phyloP scores from a whole-genome alignment of 805 yeast species.

The Sugiyamaella mastotermitis region DNA sequence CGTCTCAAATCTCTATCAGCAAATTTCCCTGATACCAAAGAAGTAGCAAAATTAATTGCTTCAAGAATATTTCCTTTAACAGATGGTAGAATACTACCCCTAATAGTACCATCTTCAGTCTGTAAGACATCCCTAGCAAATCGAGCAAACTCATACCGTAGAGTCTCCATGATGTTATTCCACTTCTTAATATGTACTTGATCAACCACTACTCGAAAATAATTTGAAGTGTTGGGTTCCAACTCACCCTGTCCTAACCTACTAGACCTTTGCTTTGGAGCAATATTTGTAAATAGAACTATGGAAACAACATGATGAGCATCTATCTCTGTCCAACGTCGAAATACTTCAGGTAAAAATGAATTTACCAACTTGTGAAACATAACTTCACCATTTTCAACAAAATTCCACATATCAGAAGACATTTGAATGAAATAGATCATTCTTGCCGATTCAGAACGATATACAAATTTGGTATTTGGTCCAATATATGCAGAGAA shows the following conservation, averaged over 20 bases:
- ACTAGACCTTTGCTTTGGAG: constrained; percentile 29
- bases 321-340: constrained; percentile 77
- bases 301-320: constrained; percentile 90
- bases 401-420: constrained; percentile 97
- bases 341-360: constrained; percentile 83
- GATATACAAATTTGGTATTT: constrained; percentile 71
- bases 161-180: constrained; percentile 85
- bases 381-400: constrained; percentile 90
- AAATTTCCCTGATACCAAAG: constrained; percentile 70
- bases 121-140: constrained; percentile 68
- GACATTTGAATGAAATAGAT: constrained; percentile 83
- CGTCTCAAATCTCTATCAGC: constrained; percentile 81
- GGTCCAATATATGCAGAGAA: constrained; percentile 71
- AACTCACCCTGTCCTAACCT: constrained; percentile 62
- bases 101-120: constrained; percentile 36
- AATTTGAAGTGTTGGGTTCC: constrained; percentile 64
- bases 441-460: constrained; percentile 86
- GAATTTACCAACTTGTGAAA: constrained; percentile 89
- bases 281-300: constrained; percentile 79
- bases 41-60: constrained; percentile 77
- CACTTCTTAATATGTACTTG: constrained; percentile 84
- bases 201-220: constrained; percentile 89
- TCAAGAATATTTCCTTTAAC: constrained; percentile 86
- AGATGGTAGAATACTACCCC: constrained; percentile 72
- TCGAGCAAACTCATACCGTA: constrained; percentile 77